Evolutionary conservation across 1,284 basidiomycete species (phyloP).

Genomic region (Peniophora sp.): DNA sequence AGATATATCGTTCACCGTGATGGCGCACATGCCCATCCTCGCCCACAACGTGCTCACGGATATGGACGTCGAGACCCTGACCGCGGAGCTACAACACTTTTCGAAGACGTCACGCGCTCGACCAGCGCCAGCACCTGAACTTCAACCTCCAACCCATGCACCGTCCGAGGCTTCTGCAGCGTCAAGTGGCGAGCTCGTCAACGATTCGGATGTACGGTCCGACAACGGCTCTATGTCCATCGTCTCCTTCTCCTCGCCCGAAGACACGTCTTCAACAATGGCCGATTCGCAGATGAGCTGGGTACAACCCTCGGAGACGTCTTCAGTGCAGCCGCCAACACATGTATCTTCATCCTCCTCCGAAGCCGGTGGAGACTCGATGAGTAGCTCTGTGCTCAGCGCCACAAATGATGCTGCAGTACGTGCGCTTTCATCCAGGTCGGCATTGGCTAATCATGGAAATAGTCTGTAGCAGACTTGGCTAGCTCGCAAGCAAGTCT

Average conservation of each 20-base stretch:
- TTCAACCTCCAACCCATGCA: conserved; percentile 7
- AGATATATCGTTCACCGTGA: conserved; percentile 75
- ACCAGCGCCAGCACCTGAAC: conserved; percentile 1
- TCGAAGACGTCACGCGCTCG: conserved; percentile 23
- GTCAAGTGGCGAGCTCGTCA: conserved; percentile 36
- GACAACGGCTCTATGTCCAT: conserved; percentile 38
- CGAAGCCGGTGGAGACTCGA: neutral
- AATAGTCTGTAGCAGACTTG: conserved; percentile 5
- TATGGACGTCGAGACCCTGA: conserved; percentile 81
- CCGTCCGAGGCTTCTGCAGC: conserved; percentile 28
- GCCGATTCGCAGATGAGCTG: conserved; percentile 39
- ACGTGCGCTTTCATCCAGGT: neutral
- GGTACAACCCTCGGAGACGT: conserved; percentile 26
- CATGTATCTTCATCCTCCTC: conserved; percentile 1
- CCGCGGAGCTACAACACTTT: conserved; percentile 55
- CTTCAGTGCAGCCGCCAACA: conserved; percentile 1
- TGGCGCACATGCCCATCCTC: conserved; percentile 74
- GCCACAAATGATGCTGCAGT: conserved; percentile 8
- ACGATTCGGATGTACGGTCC: conserved; percentile 41
- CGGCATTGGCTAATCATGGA: neutral
- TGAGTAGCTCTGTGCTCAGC: conserved; percentile 12
- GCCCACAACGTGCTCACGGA: conserved; percentile 63
- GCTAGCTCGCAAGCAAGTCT: conserved; percentile 7
- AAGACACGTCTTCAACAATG: conserved; percentile 23
- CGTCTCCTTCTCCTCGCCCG: conserved; percentile 21